Percentiles rank a stretch among this genome's conserved stretches.
Evolutionary conservation across 805 yeast species (phyloP).

Genomic region (Yarrowia bubula): DNA sequence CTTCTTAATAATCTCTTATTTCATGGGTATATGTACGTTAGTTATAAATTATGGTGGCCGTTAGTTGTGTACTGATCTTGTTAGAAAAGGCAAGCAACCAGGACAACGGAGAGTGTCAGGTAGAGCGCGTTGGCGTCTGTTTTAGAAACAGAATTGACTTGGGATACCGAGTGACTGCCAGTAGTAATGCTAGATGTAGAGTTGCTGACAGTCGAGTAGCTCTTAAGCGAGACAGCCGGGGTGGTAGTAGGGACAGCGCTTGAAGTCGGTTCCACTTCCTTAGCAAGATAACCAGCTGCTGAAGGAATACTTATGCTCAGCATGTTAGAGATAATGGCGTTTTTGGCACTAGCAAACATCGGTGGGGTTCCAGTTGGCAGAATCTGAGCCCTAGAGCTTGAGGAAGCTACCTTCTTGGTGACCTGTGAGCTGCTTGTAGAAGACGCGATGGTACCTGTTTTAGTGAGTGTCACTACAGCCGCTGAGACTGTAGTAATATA

Average conservation of each 20-base stretch:
- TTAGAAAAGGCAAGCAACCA: background rate
- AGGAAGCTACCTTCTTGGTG: background rate
- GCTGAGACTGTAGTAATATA: background rate
- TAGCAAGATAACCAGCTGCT: background rate
- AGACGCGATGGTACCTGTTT: no score
- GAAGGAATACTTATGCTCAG: background rate
- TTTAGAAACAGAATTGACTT: background rate
- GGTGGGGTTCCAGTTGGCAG: background rate
- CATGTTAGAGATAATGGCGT: background rate
- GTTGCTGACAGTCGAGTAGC: background rate
- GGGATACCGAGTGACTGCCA: background rate
- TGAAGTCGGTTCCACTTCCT: background rate
- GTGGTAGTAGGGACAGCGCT: background rate
- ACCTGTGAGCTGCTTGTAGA: background rate
- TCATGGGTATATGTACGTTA: background rate
- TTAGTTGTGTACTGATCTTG: no score
- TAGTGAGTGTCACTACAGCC: background rate
- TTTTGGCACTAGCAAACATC: constrained; percentile 1
- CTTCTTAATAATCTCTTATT: background rate
- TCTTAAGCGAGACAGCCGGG: background rate
- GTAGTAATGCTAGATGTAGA: background rate
- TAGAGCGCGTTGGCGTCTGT: background rate
- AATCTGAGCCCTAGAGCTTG: constrained; percentile 2
- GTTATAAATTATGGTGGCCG: background rate
- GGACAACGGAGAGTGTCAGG: background rate